phyloP scores from a whole-genome alignment of 345 rosid genomes.

The Brassica juncea region DNA sequence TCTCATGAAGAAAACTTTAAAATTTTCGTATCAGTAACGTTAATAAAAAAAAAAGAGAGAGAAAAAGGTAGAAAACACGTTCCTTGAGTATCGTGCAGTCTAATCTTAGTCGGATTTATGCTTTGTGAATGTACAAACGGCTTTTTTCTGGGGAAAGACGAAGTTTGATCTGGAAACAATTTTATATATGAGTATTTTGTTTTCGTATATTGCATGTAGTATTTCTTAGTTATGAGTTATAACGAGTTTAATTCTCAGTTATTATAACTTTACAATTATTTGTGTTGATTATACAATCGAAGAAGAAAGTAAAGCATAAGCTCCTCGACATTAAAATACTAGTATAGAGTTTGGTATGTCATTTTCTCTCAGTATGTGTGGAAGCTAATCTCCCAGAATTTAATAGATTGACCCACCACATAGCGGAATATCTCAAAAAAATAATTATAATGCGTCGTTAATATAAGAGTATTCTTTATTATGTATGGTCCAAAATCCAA shows the following conservation, averaged over 20 bases:
- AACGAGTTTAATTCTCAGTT: not conserved
- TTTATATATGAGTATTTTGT: not conserved
- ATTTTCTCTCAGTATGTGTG: not conserved
- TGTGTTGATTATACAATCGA: not conserved
- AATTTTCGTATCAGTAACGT: not conserved
- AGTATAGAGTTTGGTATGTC: slow-evolving; percentile 14
- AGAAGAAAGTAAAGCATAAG: not conserved
- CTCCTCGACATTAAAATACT: slow-evolving; percentile 11
- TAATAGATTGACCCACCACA: slow-evolving; percentile 14
- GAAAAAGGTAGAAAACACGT: slow-evolving; percentile 28
- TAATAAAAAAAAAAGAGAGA: not conserved
- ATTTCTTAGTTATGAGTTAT: not conserved
- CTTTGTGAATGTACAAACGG: slow-evolving; percentile 29
- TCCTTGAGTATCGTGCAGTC: slow-evolving; percentile 38
- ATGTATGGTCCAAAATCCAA: slow-evolving; percentile 33
- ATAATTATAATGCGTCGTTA: not conserved
- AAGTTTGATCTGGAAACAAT: not conserved
- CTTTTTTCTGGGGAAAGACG: slow-evolving; percentile 16
- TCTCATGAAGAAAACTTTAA: slow-evolving; percentile 6
- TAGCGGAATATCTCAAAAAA: not conserved
- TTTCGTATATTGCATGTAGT: not conserved
- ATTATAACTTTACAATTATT: not conserved
- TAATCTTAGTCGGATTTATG: slow-evolving; percentile 36
- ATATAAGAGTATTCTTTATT: slow-evolving; percentile 31
- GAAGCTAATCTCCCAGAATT: slow-evolving; percentile 1